Base-by-base conservation (phyloP, 768 basidiomycete species). In the Tricholoma furcatifolium region DNA sequence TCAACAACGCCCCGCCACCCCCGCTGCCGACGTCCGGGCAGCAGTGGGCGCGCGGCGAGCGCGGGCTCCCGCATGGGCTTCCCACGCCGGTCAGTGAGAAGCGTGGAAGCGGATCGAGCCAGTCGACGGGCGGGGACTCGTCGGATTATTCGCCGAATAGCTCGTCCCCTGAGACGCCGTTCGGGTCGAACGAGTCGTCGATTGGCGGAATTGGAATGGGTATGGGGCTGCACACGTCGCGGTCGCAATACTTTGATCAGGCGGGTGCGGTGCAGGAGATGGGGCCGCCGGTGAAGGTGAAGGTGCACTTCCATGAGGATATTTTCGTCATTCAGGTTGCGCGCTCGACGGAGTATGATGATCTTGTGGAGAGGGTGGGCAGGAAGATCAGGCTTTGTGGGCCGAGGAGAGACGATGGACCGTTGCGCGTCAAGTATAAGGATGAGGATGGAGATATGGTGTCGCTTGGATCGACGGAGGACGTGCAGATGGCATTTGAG, bases 361-460 rank as follows among this genome's bases (percentile, higher is more conserved):
- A 93, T 40, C 77, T 98, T 47, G 88, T 95, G 47, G 89, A 93
- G 68, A 88, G 87, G 66, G 92, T 98, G 1, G 87, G 89, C 31
- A 85, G 85, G 73, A 98, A 98, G 81, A 95, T 98, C 60, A 81
- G 92, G 27, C 77, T 95, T 23, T 96, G 93, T 66, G 92, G 92
- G 17, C 90, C 89, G 2, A 78, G 85, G 58, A 74, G 87, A 32
- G 87, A 88, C 45, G 86, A 91, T 65, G 79, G 84, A n/a, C 87
- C 91, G 0, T 67, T 96, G 61, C 81, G 89, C 30, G 87, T 94
- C 58, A 93, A 88, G 67, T 96, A 95, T 69, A 83, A 77, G 67
- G 93, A 96, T 68, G 93, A 96, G 65, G 93, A 96, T 62, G 93
- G 93, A 20, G 93, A 96, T 65, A 76, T 93, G 79, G 83, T 96